Conservation (phyloP, 2,329 filamentous ascomycete genomes). For the Verticillium dahliae region DNA sequence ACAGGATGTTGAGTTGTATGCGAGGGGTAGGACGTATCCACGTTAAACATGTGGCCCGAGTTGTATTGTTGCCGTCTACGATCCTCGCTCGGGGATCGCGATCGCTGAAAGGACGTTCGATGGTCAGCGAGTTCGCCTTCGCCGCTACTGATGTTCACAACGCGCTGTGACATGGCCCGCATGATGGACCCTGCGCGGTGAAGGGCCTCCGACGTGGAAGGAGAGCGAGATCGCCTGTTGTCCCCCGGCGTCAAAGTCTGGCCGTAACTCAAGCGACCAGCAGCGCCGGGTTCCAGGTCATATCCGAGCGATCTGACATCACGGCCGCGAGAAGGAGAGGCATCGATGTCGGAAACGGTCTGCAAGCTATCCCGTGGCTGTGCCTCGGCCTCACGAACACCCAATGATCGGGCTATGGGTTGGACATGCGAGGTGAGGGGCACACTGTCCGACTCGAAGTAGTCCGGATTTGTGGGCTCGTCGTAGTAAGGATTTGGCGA, state of each 20-base stretch:
- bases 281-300: slow-evolving; percentile 51
- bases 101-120: slow-evolving; percentile 55
- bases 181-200: slow-evolving; percentile 69
- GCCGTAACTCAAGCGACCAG: slow-evolving; percentile 50
- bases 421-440: slow-evolving; percentile 51
- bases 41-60: slow-evolving; percentile 23
- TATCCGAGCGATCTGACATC: slow-evolving; percentile 48
- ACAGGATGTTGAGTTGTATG: slow-evolving; percentile 34
- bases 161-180: slow-evolving; percentile 87
- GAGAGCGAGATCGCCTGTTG: slow-evolving; percentile 51
- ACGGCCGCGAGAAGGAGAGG: slow-evolving; percentile 42
- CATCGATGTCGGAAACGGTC: slow-evolving; percentile 48
- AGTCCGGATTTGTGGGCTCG: slow-evolving; percentile 28
- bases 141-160: slow-evolving; percentile 86
- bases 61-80: slow-evolving; percentile 36
- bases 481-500: slow-evolving; percentile 25
- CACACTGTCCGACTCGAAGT: slow-evolving; percentile 50
- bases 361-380: slow-evolving; percentile 49
- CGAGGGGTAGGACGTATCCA: slow-evolving; percentile 46
- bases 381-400: slow-evolving; percentile 30
- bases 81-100: slow-evolving; percentile 46
- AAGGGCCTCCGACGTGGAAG: slow-evolving; percentile 58
- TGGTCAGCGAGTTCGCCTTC: slow-evolving; percentile 79
- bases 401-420: slow-evolving; percentile 45
- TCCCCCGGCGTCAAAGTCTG: slow-evolving; percentile 46